Conservation (phyloP, 805 yeast species). For the Tetrapisispora namnaoensis region DNA sequence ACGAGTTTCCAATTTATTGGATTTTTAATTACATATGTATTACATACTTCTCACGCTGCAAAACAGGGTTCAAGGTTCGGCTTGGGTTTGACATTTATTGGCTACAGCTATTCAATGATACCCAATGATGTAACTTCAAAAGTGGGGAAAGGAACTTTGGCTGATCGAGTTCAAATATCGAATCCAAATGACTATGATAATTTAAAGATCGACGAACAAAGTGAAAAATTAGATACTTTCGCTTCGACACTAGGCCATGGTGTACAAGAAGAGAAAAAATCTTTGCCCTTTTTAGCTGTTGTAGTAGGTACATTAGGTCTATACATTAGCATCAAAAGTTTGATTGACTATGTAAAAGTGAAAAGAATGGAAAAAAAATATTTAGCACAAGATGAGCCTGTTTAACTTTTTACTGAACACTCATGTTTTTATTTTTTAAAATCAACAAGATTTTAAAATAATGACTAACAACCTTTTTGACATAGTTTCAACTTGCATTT, state of each 20-base stretch:
- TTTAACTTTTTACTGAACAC: not conserved
- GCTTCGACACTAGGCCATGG: slow-evolving; percentile 26
- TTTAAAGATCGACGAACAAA: slow-evolving; percentile 16
- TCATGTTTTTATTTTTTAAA: not conserved
- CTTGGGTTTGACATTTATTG: slow-evolving; percentile 71
- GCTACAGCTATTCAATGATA: slow-evolving; percentile 52
- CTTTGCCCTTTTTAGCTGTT: slow-evolving; percentile 48
- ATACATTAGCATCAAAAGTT: slow-evolving; percentile 52
- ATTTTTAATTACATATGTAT: slow-evolving; percentile 75
- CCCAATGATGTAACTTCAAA: slow-evolving; percentile 34
- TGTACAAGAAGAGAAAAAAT: slow-evolving; percentile 23
- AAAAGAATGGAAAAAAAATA: slow-evolving; percentile 54
- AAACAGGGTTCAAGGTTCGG: slow-evolving; percentile 93
- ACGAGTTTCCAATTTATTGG: slow-evolving; percentile 93
- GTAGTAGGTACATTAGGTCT: slow-evolving; percentile 59
- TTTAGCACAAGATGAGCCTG: slow-evolving; percentile 16
- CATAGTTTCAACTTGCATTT: too few relatives aligned
- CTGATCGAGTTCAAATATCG: slow-evolving; percentile 40
- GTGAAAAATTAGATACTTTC: slow-evolving; percentile 21
- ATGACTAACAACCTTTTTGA: too few relatives aligned
- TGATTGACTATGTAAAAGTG: slow-evolving; percentile 67
- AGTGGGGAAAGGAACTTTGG: slow-evolving; percentile 22
- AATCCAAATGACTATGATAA: slow-evolving; percentile 52
- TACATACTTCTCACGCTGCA: slow-evolving; percentile 96
- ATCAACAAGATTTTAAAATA: too few relatives aligned